phyloP scores from a whole-genome alignment of 768 basidiomycete genomes.

The Lanmaoa rubissima region DNA sequence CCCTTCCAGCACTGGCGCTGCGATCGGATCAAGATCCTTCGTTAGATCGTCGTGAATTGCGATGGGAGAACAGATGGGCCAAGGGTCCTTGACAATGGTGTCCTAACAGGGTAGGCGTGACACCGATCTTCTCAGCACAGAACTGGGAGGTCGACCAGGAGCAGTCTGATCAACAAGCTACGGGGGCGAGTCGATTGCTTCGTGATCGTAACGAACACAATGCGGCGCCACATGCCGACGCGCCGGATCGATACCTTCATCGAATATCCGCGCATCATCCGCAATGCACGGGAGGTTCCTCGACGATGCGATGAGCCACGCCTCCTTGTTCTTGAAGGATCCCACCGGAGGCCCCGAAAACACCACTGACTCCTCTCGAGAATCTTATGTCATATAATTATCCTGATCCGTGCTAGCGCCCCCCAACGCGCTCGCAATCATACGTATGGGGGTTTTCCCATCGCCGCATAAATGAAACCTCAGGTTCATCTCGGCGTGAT shows the following conservation, averaged over 20 bases:
- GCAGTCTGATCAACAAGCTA: not conserved
- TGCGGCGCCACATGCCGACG: not conserved
- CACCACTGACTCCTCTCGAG: too few species aligned
- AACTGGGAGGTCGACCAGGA: too few species aligned
- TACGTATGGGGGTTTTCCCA: not conserved
- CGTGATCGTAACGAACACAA: not conserved
- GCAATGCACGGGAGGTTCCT: not conserved
- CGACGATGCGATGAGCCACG: not conserved
- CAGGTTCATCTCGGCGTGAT: not conserved
- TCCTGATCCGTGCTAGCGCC: too few species aligned
- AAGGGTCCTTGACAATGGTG: too few species aligned
- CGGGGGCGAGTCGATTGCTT: not conserved
- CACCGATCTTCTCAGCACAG: not conserved
- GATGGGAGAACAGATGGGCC: not conserved
- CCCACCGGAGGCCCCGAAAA: too few species aligned
- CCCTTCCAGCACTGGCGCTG: not conserved
- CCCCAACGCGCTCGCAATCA: too few species aligned
- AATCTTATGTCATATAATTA: too few species aligned
- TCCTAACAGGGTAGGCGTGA: not conserved
- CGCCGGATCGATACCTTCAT: not conserved
- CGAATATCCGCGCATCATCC: not conserved
- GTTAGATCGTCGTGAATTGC: not conserved
- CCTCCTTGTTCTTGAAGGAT: too few species aligned
- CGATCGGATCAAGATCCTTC: too few species aligned
- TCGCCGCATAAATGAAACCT: not conserved